Evolutionary conservation across 1,139 yeast genomes (phyloP), one percentile per base, ranked within the genome.

Genomic region (Yamadazyma sp.): DNA sequence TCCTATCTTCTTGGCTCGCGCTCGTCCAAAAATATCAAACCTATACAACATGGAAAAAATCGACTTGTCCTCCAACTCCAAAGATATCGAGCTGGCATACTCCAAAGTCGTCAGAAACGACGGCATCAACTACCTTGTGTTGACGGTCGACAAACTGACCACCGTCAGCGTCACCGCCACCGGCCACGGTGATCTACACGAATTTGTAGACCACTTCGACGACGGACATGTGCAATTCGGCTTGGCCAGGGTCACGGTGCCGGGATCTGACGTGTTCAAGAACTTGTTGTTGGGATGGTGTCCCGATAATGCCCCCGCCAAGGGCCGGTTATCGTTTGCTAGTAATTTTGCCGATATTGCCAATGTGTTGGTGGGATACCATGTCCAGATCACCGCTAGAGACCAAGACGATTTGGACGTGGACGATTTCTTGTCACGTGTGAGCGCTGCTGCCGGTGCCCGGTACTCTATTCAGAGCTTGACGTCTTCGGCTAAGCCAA

Each of bases 341-440:
- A 66, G 80, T 47, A 85, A 85, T 61, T 82, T 84, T 50, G 87
- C 87, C 32, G 85, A 81, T 30, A 85, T 85, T 12, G 78, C 90
- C 22, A 78, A 73, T 43, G 70, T 80, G 17, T 72, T 85, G 51
- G 73, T 73, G 48, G 96, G 96, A 28, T 92, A 90, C 64, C 98
- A 92, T 58, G 90, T 92, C 39, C 97, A 92, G 63, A 82, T 94
- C 48, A 88, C 97, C 31, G 98, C 97, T n/a, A 80, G 97, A 63
- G 95, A 87, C 56, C 75, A 79, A 38, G 96, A 88, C 54, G 98
- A 94, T 58, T 74, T 94, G 58, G 86, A 86, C 51, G 86, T 85
- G 34, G 73, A 76, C 24, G 95, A 86, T 44, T 78, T 92, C 46
- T 62, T 88, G 49, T 73, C 80, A 39, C 81, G 88, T 52, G 82